A percentile compares a stretch with the other conserved stretches of the same genome.
phyloP scores from a whole-genome alignment of 352 stramenopile genomes.

The Plasmopara viticola region DNA sequence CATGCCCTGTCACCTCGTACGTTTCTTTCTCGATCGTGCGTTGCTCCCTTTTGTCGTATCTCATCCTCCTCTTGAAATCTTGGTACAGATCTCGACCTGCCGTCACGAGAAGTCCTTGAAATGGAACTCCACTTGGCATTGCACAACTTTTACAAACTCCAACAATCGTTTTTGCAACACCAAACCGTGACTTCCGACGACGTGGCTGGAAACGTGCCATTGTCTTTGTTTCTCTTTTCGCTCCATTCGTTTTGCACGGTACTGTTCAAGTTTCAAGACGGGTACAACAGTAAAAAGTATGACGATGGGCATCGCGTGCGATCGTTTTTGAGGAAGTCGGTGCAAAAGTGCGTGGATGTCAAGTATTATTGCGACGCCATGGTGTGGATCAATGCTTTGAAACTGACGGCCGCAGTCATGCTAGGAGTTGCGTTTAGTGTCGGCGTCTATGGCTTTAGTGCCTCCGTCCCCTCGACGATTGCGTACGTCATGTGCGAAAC shows the following conservation, averaged over 20 bases:
- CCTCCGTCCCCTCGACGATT: conserved; percentile 45
- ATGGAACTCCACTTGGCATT: too few relatives aligned
- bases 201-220: too few relatives aligned
- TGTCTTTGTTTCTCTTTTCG: conserved; percentile 36
- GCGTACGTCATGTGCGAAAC: conserved; percentile 71
- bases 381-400: conserved; percentile 30
- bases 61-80: too few relatives aligned
- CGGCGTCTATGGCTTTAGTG: conserved; percentile 60
- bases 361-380: conserved; percentile 12
- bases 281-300: conserved; percentile 60
- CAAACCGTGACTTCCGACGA: too few relatives aligned
- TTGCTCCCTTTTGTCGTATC: too few relatives aligned
- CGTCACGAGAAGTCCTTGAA: too few relatives aligned
- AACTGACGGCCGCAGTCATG: conserved; percentile 27
- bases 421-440: conserved; percentile 50
- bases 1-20: too few relatives aligned
- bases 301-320: conserved; percentile 35
- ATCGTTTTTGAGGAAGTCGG: conserved; percentile 40
- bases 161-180: too few relatives aligned
- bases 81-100: too few relatives aligned
- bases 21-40: too few relatives aligned
- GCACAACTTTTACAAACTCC: too few relatives aligned
- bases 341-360: conserved; percentile 4
- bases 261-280: conserved; percentile 59
- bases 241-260: conserved; percentile 75